phyloP scores from a whole-genome alignment of 2,329 filamentous ascomycete genomes.

The Geoglossum cookeanum region DNA sequence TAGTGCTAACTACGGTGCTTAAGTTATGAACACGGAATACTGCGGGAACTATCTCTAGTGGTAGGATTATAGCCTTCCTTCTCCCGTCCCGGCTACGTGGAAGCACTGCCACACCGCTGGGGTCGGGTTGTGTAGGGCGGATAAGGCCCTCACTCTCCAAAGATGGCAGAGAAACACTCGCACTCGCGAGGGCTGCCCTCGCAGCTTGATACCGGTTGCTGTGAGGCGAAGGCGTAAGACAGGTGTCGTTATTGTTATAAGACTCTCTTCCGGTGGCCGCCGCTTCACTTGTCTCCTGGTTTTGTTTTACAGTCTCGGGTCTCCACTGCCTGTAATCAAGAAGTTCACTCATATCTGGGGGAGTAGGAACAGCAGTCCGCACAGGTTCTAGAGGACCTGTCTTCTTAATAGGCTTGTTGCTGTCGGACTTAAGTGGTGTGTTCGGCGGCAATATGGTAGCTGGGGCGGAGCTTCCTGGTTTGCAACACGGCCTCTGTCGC shows the following conservation, averaged over 20 bases:
- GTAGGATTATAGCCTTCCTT: slow-evolving; percentile 4
- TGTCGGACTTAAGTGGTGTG: neutral
- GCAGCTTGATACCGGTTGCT: slow-evolving; percentile 5
- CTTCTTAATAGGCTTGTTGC: neutral
- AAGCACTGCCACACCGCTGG: neutral
- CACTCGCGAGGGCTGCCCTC: neutral
- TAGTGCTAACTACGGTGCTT: neutral
- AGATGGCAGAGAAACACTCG: neutral
- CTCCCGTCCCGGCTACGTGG: neutral
- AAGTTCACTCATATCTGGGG: neutral
- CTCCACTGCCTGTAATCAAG: slow-evolving; percentile 3
- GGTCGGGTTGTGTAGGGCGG: neutral
- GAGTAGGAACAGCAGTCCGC: neutral
- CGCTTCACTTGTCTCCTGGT: neutral
- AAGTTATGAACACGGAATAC: neutral
- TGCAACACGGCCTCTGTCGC: neutral
- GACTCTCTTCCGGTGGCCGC: neutral
- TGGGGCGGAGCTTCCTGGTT: no score
- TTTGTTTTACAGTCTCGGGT: neutral
- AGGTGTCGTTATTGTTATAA: neutral
- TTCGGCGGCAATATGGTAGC: neutral
- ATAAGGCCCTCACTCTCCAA: neutral
- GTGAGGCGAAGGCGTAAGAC: slow-evolving; percentile 4
- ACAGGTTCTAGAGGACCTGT: neutral
- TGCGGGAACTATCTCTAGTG: neutral